phyloP scores from a whole-genome alignment of 2,329 filamentous ascomycete genomes.

The Fusarium musae region DNA sequence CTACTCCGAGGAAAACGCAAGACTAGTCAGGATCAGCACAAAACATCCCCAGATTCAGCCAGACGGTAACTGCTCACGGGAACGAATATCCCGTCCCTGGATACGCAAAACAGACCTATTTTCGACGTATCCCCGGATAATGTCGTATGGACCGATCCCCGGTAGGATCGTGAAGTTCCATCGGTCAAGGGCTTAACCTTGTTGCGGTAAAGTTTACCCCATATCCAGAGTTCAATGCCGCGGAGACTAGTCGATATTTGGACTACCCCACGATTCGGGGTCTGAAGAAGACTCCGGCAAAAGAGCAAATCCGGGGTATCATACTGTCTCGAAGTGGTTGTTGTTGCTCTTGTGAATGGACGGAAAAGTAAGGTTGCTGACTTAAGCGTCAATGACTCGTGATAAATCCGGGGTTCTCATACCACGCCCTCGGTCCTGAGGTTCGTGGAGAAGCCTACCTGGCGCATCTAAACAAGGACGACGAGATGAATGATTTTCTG shows the following conservation, averaged over 20 bases:
- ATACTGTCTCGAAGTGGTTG: fast-evolving
- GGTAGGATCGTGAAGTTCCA: neutral
- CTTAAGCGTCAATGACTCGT: neutral
- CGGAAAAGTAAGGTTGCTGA: fast-evolving
- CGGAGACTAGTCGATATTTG: conserved; percentile 18
- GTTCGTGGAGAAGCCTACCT: too few species aligned
- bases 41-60: neutral
- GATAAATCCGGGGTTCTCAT: neutral
- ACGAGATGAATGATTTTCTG: fast-evolving
- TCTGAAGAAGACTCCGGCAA: neutral
- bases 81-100: neutral
- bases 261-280: neutral
- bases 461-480: neutral
- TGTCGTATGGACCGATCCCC: neutral
- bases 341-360: fast-evolving
- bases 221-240: neutral
- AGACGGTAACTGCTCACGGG: neutral
- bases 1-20: neutral
- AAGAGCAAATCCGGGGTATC: neutral
- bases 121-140: neutral
- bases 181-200: neutral
- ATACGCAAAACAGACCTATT: neutral
- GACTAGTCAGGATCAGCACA: neutral
- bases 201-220: neutral
- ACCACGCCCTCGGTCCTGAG: neutral